phyloP scores from a whole-genome alignment of 2,329 filamentous ascomycete species.

The Epichloe gansuensis region DNA sequence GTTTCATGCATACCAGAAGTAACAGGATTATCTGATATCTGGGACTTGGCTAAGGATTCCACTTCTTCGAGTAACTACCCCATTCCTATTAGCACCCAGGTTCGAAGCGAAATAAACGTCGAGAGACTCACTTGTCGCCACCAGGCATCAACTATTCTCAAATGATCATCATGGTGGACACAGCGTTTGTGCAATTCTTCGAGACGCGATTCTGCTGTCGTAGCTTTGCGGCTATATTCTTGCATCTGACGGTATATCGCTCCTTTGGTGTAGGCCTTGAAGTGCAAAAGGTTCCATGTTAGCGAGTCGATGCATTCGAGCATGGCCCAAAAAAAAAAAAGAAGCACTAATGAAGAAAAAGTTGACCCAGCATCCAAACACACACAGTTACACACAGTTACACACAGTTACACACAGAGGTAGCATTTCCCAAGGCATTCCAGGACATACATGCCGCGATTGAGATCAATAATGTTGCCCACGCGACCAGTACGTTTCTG shows the following conservation, averaged over 20 bases:
- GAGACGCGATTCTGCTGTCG: constrained; percentile 67
- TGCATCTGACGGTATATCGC: constrained; percentile 96
- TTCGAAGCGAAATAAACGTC: background rate
- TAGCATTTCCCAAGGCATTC: background rate
- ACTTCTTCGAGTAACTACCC: constrained; percentile 51
- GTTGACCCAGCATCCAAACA: background rate
- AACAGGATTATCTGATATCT: constrained; percentile 18
- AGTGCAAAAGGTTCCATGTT: background rate
- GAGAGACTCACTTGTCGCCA: constrained; percentile 65
- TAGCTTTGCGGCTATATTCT: constrained; percentile 88
- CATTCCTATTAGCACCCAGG: constrained; percentile 3
- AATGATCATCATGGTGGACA: constrained; percentile 80
- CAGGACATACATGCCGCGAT: background rate
- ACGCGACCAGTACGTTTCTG: constrained; percentile 1
- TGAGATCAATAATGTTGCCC: background rate
- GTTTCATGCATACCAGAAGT: constrained; percentile 13
- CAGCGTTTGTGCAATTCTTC: constrained; percentile 69
- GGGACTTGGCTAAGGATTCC: constrained; percentile 43
- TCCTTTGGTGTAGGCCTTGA: constrained; percentile 53
- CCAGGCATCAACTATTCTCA: constrained; percentile 85
- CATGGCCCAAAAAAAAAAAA: background rate
- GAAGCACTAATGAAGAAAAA: background rate
- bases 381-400: background rate
- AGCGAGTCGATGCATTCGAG: background rate
- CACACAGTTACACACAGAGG: background rate